These are phyloP conservation scores for Rhizoclosmatium globosum DNA, from an alignment of 192 early-diverging fungal genomes.

Conservation along the genomic window DNA sequence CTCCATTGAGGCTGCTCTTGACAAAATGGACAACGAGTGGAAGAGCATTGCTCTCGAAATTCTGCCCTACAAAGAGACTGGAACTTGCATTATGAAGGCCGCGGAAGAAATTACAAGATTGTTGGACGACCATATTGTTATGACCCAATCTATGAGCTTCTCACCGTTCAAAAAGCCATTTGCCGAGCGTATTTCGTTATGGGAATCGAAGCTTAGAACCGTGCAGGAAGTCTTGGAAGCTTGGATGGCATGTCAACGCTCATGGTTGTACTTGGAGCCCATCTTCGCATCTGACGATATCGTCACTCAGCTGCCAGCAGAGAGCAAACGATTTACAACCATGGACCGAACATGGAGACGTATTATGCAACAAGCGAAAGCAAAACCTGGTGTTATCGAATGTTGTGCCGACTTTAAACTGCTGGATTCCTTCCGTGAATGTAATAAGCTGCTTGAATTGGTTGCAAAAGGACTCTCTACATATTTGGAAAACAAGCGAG, in stretches of 20 bases:
- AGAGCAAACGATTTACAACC: slow-evolving; percentile 67
- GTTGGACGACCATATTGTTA: slow-evolving; percentile 69
- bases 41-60: slow-evolving; percentile 61
- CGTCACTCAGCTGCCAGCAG: slow-evolving; percentile 63
- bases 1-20: slow-evolving; percentile 66
- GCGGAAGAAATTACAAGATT: slow-evolving; percentile 65
- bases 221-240: slow-evolving; percentile 69
- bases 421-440: slow-evolving; percentile 65
- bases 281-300: slow-evolving; percentile 71
- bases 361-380: slow-evolving; percentile 61
- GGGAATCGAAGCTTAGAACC: slow-evolving; percentile 65
- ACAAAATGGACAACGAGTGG: slow-evolving; percentile 71
- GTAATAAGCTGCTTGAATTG: slow-evolving; percentile 69
- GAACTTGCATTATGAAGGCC: slow-evolving; percentile 66
- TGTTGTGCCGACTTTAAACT: slow-evolving; percentile 65
- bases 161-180: slow-evolving; percentile 70
- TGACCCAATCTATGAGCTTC: slow-evolving; percentile 72
- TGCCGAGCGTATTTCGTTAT: slow-evolving; percentile 60
- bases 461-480: slow-evolving; percentile 68
- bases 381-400: slow-evolving; percentile 63
- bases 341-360: slow-evolving; percentile 70
- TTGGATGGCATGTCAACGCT: slow-evolving; percentile 67
- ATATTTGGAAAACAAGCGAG: slow-evolving; percentile 68
- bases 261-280: slow-evolving; percentile 69
- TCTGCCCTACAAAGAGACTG: slow-evolving; percentile 68